Conservation (phyloP, 2,329 filamentous ascomycete genomes). For the Calonectria pauciramosa region DNA sequence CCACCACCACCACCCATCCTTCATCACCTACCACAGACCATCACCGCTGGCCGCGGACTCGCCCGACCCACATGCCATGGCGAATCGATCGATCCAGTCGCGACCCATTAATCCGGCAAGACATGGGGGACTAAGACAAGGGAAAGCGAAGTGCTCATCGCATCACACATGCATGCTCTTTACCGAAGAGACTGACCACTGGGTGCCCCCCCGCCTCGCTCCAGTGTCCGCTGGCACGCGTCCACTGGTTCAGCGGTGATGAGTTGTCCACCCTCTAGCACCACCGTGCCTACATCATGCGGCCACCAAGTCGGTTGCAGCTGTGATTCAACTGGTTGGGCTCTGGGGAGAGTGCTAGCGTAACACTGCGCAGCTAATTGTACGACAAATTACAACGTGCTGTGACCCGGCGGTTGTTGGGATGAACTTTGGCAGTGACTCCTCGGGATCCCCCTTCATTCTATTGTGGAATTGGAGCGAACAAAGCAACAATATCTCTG, state of each 20-base stretch:
- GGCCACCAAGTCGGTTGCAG: background rate
- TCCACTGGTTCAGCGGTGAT: constrained; percentile 30
- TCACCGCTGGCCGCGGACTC: constrained; percentile 27
- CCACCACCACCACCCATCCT: constrained; percentile 12
- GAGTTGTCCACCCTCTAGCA: constrained; percentile 35
- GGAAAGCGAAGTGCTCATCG: constrained; percentile 8
- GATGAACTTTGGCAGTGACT: constrained; percentile 22
- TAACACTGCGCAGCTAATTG: background rate
- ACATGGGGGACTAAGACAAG: constrained; percentile 5
- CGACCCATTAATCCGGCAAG: constrained; percentile 22
- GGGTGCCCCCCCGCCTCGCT: background rate
- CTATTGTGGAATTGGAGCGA: background rate
- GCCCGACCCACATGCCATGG: constrained; percentile 42
- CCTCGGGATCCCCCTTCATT: constrained; percentile 8
- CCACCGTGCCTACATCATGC: constrained; percentile 25
- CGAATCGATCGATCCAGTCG: constrained; percentile 26
- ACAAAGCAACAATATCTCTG: background rate
- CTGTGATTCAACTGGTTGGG: constrained; percentile 1
- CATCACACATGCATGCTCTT: constrained; percentile 30
- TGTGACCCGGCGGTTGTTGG: constrained; percentile 10
- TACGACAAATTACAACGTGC: constrained; percentile 5
- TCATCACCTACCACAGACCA: constrained; percentile 7
- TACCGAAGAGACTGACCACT: constrained; percentile 22
- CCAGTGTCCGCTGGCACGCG: constrained; percentile 14
- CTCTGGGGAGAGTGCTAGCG: background rate